Percentiles rank a stretch among this genome's conserved stretches.
phyloP scores from a whole-genome alignment of 1,284 basidiomycete species.

The Boletus sp. region DNA sequence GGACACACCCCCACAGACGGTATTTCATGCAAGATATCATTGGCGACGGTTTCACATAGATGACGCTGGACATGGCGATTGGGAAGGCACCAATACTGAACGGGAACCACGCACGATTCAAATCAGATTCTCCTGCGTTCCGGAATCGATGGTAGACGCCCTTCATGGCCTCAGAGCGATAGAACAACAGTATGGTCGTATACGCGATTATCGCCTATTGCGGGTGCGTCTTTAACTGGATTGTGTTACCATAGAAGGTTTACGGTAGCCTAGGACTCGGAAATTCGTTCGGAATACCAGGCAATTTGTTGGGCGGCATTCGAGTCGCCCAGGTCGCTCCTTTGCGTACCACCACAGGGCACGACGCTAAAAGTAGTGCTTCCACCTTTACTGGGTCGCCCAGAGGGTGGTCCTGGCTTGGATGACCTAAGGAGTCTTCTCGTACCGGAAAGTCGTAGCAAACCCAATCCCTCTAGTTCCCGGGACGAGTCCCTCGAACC shows the following conservation, averaged over 20 bases:
- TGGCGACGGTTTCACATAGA: conserved; percentile 22
- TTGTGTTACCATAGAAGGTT: neutral
- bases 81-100: conserved; percentile 1
- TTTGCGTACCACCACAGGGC: conserved; percentile 32
- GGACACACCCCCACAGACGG: neutral
- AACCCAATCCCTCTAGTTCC: neutral
- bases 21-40: conserved; percentile 2
- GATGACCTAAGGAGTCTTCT: conserved; percentile 33
- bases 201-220: conserved; percentile 46
- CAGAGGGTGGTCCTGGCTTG: conserved; percentile 37
- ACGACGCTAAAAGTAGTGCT: conserved; percentile 25
- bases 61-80: conserved; percentile 21
- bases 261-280: conserved; percentile 42
- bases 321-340: conserved; percentile 39
- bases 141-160: conserved; percentile 43
- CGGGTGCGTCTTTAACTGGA: conserved; percentile 40
- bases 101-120: conserved; percentile 29
- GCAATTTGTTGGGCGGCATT: conserved; percentile 44
- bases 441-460: conserved; percentile 7
- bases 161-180: conserved; percentile 50
- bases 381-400: conserved; percentile 20
- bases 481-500: neutral
- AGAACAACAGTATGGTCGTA: conserved; percentile 55
- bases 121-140: conserved; percentile 33
- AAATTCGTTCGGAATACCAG: conserved; percentile 42